Percentiles rank a stretch among this genome's conserved stretches.
phyloP scores from a whole-genome alignment of 768 basidiomycete species.

The Boletus rex-veris region DNA sequence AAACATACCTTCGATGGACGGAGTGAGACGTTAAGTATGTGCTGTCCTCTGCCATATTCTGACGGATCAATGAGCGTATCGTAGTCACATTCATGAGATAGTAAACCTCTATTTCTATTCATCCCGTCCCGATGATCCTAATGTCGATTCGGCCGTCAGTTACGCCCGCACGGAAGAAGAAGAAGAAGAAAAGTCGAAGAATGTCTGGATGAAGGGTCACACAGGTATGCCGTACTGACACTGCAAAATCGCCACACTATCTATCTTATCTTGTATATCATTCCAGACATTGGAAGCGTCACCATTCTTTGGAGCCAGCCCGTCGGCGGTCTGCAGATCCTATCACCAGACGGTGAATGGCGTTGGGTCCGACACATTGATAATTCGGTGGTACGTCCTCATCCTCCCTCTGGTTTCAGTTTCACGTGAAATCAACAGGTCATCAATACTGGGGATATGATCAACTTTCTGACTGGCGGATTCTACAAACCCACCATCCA shows the following conservation, averaged over 20 bases:
- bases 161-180: slow-evolving; percentile 49
- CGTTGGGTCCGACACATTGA: slow-evolving; percentile 56
- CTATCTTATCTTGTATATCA: slow-evolving; percentile 33
- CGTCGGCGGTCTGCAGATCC: slow-evolving; percentile 53
- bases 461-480: slow-evolving; percentile 57
- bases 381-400: slow-evolving; percentile 45
- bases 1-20: slow-evolving; percentile 40
- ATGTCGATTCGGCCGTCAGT: slow-evolving; percentile 25
- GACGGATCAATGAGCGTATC: neutral
- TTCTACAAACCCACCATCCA: slow-evolving; percentile 59
- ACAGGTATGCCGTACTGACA: slow-evolving; percentile 36
- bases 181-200: slow-evolving; percentile 48
- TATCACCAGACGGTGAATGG: slow-evolving; percentile 50
- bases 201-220: slow-evolving; percentile 59
- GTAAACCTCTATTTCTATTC: slow-evolving; percentile 28
- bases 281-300: slow-evolving; percentile 51
- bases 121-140: neutral
- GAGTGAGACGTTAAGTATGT: slow-evolving; percentile 39
- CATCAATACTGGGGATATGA: slow-evolving; percentile 55
- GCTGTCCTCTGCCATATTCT: neutral
- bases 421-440: slow-evolving; percentile 34
- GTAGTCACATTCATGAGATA: slow-evolving; percentile 65
- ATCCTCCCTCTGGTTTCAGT: neutral
- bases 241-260: neutral
- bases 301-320: slow-evolving; percentile 62